Evolutionary conservation across 2,329 filamentous ascomycete genomes (phyloP).

Genomic region (Hypoxylon sp.): DNA sequence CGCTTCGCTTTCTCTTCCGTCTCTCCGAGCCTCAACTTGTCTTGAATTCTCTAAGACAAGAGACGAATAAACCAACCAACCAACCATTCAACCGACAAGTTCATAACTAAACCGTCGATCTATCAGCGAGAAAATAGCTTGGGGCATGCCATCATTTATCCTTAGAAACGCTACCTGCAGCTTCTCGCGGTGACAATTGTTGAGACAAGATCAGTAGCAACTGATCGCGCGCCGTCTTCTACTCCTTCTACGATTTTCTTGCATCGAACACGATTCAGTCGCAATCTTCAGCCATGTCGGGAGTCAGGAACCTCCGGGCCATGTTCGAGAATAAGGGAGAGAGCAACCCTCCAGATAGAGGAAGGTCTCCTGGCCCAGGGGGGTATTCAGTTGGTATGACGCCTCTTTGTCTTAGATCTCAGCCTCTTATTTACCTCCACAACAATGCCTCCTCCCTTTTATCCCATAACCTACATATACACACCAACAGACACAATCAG

Average conservation of each 20-base stretch:
- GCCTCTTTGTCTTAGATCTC: constrained; percentile 24
- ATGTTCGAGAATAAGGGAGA: constrained; percentile 81
- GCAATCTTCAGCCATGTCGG: constrained; percentile 64
- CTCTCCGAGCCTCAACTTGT: constrained; percentile 10
- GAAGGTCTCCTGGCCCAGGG: constrained; percentile 67
- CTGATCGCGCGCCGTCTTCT: constrained; percentile 40
- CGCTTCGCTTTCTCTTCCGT: constrained; percentile 4
- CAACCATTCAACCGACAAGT: constrained; percentile 1
- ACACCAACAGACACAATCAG: constrained; percentile 3
- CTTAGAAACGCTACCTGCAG: constrained; percentile 37
- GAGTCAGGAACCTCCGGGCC: constrained; percentile 77
- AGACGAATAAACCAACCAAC: constrained; percentile 1
- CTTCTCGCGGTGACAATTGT: constrained; percentile 41
- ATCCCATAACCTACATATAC: neutral
- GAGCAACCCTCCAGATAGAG: constrained; percentile 70
- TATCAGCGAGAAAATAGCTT: constrained; percentile 8
- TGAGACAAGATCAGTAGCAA: constrained; percentile 33
- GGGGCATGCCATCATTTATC: constrained; percentile 38
- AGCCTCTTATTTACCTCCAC: too few relatives aligned
- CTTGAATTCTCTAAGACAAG: constrained; percentile 14
- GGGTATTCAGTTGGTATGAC: constrained; percentile 54
- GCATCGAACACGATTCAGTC: constrained; percentile 34
- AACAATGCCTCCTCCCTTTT: too few relatives aligned
- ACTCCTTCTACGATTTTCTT: constrained; percentile 23
- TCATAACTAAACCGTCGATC: constrained; percentile 1